phyloP scores from a whole-genome alignment of 2,329 filamentous ascomycete species.

The Akanthomyces lecanii region DNA sequence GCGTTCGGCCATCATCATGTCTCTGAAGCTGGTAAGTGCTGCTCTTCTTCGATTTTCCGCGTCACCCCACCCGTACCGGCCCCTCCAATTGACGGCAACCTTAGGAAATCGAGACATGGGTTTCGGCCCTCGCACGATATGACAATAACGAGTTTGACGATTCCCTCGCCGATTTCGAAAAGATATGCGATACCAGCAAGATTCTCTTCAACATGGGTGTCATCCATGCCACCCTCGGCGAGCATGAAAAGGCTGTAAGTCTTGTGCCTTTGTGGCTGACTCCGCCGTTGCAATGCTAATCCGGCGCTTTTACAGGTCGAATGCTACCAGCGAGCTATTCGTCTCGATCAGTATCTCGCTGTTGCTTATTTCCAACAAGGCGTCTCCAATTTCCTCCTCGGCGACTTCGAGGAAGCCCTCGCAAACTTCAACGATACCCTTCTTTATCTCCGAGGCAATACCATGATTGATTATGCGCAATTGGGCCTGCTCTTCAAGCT shows the following conservation, averaged over 20 bases:
- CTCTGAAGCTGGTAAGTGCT: slow-evolving; percentile 54
- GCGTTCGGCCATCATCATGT: slow-evolving; percentile 42
- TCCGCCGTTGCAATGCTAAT: slow-evolving; percentile 13
- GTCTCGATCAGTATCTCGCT: slow-evolving; percentile 89
- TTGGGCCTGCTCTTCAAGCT: slow-evolving; percentile 92
- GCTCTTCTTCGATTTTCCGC: not conserved
- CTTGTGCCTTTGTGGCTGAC: slow-evolving; percentile 11
- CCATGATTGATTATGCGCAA: slow-evolving; percentile 96
- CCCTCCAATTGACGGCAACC: not conserved
- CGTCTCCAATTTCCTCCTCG: slow-evolving; percentile 94
- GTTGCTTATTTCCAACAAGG: slow-evolving; percentile 98
- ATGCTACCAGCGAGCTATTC: slow-evolving; percentile 87
- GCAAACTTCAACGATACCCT: slow-evolving; percentile 99
- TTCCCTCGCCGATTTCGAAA: slow-evolving; percentile 75
- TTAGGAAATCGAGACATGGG: slow-evolving; percentile 99
- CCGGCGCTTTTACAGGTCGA: slow-evolving; percentile 62
- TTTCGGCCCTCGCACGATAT: slow-evolving; percentile 82
- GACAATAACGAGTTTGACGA: slow-evolving; percentile 98
- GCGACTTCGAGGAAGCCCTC: slow-evolving; percentile 94
- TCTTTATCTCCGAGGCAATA: slow-evolving; percentile 90
- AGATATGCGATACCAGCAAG: slow-evolving; percentile 91
- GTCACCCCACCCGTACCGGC: not conserved
- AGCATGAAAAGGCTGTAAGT: slow-evolving; percentile 91
- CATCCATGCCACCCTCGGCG: slow-evolving; percentile 91
- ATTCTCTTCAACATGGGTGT: slow-evolving; percentile 98